Base-by-base conservation (phyloP, 2,329 filamentous ascomycete genomes). In the Aspergillus tubingensis region DNA sequence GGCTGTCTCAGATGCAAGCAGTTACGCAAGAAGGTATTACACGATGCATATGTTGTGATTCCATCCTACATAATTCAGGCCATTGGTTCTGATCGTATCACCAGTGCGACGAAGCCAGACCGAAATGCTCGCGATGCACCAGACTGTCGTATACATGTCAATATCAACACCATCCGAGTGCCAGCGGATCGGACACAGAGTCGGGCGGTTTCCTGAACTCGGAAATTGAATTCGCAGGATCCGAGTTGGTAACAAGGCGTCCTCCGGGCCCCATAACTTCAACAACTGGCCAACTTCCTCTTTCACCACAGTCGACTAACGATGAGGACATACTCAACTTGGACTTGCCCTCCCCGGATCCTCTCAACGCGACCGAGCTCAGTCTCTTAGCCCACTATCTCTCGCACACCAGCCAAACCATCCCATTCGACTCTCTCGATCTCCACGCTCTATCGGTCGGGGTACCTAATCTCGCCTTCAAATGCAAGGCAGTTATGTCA, bases 381-480 rank as follows among this genome's bases (percentile, higher is more conserved):
- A 69, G 72, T 8, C 73, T 81, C 0, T 60, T 81, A 2, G 70
- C 70, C 23, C 78, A 81, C 61, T 81, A 79, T 48, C 69, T 81
- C 41, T 72, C 74, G 0, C 79, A 81, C 60, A 79, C 79, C 0
- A 76, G 77, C 43, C 73, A 63, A 4, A 71, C 70, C 3, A 67
- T 76, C 15, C 71, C 78, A 0, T 72, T 74, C 27, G 78, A 77
- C 19, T 52, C 69, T 1, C 69, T 75, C 1, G 79, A 81, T 49
- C 67, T 76, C 13, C 78, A 79, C 41, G 74, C 78, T 0, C 61
- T 81, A 1, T 74, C 77, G 10, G 70, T 80, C 6, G 76, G 78
- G 0, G 76, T 81, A 27, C 79, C 79, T 0, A 79, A 75, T 17
- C 66, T 81, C 0, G 79, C 79, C 0, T 76, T 80, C 50, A 65